Conservation (phyloP, 2,329 filamentous ascomycete genomes). For the Cytospora piceicola region DNA sequence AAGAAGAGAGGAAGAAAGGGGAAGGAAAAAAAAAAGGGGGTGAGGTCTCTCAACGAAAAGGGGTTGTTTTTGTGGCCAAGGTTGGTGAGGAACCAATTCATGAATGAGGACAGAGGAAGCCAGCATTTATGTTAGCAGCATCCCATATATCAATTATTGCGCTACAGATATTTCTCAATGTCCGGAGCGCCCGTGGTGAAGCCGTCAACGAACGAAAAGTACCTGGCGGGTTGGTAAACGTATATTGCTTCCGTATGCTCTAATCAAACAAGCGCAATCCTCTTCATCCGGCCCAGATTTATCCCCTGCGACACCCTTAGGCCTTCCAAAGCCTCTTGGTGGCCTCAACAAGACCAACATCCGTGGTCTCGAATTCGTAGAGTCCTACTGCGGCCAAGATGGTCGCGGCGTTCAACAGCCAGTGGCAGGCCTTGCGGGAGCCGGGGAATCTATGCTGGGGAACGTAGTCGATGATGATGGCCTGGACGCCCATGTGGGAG, state of each 20-base stretch:
- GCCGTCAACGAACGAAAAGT: background rate
- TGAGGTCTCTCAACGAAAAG: no score
- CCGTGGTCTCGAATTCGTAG: conserved; percentile 99
- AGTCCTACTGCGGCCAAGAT: conserved; percentile 82
- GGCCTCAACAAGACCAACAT: conserved; percentile 90
- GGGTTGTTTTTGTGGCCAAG: background rate
- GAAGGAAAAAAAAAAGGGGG: no score
- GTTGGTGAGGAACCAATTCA: background rate
- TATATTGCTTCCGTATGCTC: background rate
- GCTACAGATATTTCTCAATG: background rate
- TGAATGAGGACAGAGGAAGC: background rate
- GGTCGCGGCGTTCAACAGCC: conserved; percentile 79
- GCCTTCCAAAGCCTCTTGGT: conserved; percentile 90
- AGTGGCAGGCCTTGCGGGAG: conserved; percentile 68
- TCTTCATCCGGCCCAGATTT: background rate
- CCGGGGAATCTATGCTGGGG: conserved; percentile 72
- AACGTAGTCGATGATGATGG: conserved; percentile 89
- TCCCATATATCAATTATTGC: background rate
- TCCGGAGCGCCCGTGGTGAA: background rate
- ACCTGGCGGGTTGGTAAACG: background rate
- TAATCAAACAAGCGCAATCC: background rate
- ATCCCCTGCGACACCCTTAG: conserved; percentile 43
- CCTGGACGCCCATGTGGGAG: conserved; percentile 95
- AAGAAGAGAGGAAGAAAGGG: background rate
- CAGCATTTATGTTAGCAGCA: background rate